phyloP scores from a whole-genome alignment of 2,329 filamentous ascomycete genomes.

The Chaetothyriales sp. region DNA sequence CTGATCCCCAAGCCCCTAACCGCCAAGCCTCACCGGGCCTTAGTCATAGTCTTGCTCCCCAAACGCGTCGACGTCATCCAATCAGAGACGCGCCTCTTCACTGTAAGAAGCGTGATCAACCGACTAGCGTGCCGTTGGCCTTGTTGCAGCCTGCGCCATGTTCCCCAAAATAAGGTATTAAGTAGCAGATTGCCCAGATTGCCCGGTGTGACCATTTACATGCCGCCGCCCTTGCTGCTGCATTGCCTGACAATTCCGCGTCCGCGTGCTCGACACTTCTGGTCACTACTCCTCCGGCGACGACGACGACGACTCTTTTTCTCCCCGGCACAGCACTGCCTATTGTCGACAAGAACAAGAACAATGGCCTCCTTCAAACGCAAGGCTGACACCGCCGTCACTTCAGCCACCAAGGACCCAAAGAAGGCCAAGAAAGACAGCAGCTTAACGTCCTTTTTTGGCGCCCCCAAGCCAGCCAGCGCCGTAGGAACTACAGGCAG shows the following conservation, averaged over 20 bases:
- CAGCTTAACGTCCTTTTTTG: slow-evolving; percentile 84
- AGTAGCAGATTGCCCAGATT: too few relatives aligned
- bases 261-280: too few relatives aligned
- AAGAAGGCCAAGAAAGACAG: slow-evolving; percentile 60
- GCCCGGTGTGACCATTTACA: too few relatives aligned
- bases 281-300: background rate
- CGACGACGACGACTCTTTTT: background rate
- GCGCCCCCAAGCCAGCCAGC: slow-evolving; percentile 44
- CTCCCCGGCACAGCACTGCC: background rate
- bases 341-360: background rate
- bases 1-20: too few relatives aligned
- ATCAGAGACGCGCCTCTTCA: background rate
- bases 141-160: too few relatives aligned
- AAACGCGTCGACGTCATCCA: background rate
- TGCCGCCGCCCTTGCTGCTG: too few relatives aligned
- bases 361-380: background rate
- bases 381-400: background rate
- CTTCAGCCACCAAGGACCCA: slow-evolving; percentile 29
- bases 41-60: background rate
- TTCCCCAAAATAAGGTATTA: too few relatives aligned
- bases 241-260: too few relatives aligned
- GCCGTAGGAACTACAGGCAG: slow-evolving; percentile 15
- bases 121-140: too few relatives aligned
- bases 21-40: too few relatives aligned
- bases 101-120: background rate